Base-by-base conservation (phyloP, 2,329 filamentous ascomycete species). In the Trichophyton verrucosum region DNA sequence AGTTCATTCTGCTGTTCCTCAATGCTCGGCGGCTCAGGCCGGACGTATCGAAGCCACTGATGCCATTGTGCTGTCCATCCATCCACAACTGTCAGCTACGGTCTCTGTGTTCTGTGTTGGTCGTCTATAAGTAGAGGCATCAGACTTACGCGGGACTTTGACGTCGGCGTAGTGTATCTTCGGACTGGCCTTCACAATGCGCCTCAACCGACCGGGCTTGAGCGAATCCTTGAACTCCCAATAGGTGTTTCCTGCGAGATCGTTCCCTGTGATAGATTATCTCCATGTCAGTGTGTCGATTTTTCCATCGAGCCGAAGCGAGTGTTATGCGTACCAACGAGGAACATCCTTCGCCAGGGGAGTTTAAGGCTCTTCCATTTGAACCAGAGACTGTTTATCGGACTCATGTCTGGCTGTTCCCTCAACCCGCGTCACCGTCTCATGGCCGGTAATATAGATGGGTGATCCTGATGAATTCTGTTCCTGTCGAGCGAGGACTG, bases 41-140 rank as follows among this genome's bases (percentile, higher is more conserved):
- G 81, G 8, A 83, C 82, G 65, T 85, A 78, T 66, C 84, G 82
- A 27, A 86, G 80, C 84, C 84, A 86, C 74, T 86, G 84, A 68
- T 84, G 82, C 84, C 84, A 86, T 78, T 83, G 81, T 59, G 83
- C 81, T 83, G 69, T 38, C 42, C 33, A 51, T 46, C n/a, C 38
- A 40, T 55, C 9, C 4, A 30, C n/a, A 38, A 38, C n/a, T n/a
- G 30, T 49, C 11, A 58, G 38, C 40, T 38, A 30, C 20, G 17
- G 27, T 30, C 27, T 8, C 13, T 6, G n/a, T 24, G 7, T 15
- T 8, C 13, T 6, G n/a, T n/a, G 40, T 44, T 17, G 13, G 13
- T 22, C 27, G 33, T 38, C 8, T 38, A 13, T 38, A 38, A 38
- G 27, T 30, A 30, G 11, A 42, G 17, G 59, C 47, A n/a, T n/a